Percentiles rank a stretch among this genome's conserved stretches.
Evolutionary conservation across 768 basidiomycete genomes (phyloP).

Genomic region (Gymnopilus dilepis): DNA sequence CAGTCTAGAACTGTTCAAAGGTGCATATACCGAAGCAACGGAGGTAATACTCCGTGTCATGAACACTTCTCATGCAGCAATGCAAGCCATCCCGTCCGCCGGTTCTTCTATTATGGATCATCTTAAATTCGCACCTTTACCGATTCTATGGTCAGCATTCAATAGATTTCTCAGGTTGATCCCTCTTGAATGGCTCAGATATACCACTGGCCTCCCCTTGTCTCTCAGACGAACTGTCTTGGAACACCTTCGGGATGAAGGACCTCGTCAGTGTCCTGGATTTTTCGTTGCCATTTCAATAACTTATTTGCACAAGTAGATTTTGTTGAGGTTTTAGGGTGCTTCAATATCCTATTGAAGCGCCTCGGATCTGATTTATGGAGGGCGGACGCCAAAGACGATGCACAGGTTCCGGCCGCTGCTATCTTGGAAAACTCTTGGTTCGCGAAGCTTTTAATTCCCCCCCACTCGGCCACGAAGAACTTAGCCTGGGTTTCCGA

Average conservation of each 20-base stretch:
- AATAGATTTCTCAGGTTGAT: constrained; percentile 53
- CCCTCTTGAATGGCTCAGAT: constrained; percentile 47
- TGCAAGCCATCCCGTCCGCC: neutral
- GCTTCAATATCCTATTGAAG: constrained; percentile 63
- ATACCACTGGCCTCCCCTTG: constrained; percentile 38
- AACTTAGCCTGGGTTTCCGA: constrained; percentile 69
- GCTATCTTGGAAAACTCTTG: constrained; percentile 79
- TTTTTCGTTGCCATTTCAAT: neutral
- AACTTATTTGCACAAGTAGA: constrained; percentile 41
- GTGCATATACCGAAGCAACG: constrained; percentile 52
- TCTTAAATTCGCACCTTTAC: constrained; percentile 16
- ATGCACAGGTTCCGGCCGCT: constrained; percentile 80
- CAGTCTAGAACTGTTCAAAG: constrained; percentile 48
- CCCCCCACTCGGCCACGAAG: constrained; percentile 43
- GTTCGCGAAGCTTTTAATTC: constrained; percentile 52
- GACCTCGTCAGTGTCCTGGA: constrained; percentile 21
- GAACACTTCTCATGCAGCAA: constrained; percentile 3
- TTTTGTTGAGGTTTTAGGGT: constrained; percentile 61
- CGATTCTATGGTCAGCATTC: constrained; percentile 60
- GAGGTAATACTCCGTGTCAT: constrained; percentile 43
- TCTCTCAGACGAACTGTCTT: constrained; percentile 61
- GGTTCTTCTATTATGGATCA: constrained; percentile 42
- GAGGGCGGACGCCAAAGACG: constrained; percentile 70
- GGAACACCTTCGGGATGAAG: constrained; percentile 45
- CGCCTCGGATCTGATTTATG: constrained; percentile 65